Evolutionary conservation across 495 filamentous ascomycete genomes (phyloP), one percentile per base, ranked within the genome.

Genomic region (Chaetomium cochliodes): DNA sequence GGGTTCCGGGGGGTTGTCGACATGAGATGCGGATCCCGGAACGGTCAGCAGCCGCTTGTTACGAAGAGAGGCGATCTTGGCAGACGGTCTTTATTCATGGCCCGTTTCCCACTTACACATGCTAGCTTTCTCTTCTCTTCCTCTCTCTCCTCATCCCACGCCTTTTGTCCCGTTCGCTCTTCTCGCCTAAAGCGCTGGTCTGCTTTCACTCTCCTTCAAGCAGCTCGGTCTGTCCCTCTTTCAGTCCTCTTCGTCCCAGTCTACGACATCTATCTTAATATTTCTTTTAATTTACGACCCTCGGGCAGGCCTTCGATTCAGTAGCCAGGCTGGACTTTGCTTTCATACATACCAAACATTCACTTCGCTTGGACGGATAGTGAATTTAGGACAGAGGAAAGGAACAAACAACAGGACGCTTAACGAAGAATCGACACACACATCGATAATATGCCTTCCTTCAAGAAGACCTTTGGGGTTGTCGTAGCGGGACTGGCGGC

Each of bases 181-280:
- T 51, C 67, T 58, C 51, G 59, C 47, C 67, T 73, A 74, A 82
- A 85, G 81, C 82, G 77, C 81, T 80, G 81, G 81, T 83, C 79
- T 85, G 82, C 82, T 85, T 80, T 81, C 72, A 74, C 74, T 80
- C 77, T 74, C 76, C 66, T 78, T 76, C 70, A 69, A 72, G 67
- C 72, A 71, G 70, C 70, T 71, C 68, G 61, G 72, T 70, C 72
- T 72, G 72, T 71, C 64, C 60, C 41, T 65, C 63, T 55, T 60
- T 60, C 56, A 55, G 54, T 70, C 65, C 28, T 68, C 62, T 64
- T 67, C 42, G 64, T 59, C 69, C 66, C 72, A 64, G 54, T 61
- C 58, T 57, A 65, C 63, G 70, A 49, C 65, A 51, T 68, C 69
- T 69, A 70, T 67, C 62, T 70, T 70, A 77, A 76, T 77, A 76